phyloP scores from a whole-genome alignment of 192 early-diverging fungal genomes.

The Podila clonocystis region DNA sequence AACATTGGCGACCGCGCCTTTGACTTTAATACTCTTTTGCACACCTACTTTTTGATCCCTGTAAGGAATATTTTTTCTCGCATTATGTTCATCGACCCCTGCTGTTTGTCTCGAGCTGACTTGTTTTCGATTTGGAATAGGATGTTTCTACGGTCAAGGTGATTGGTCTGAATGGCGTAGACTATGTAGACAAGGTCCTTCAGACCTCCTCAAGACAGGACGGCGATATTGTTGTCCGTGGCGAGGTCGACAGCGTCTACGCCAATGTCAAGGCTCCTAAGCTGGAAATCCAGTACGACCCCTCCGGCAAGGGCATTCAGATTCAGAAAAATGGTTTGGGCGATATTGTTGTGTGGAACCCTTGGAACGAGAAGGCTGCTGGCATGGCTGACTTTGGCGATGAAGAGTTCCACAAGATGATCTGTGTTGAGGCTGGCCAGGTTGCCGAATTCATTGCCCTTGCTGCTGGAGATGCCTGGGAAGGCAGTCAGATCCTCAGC shows the following conservation, averaged over 20 bases:
- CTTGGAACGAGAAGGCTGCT: slow-evolving; percentile 90
- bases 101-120: not conserved
- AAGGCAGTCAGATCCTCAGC: slow-evolving; percentile 75
- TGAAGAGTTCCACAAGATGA: slow-evolving; percentile 86
- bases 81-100: not conserved
- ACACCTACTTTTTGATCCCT: slow-evolving; percentile 87
- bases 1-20: slow-evolving; percentile 80
- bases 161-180: slow-evolving; percentile 66
- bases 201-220: slow-evolving; percentile 22
- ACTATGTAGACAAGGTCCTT: slow-evolving; percentile 80
- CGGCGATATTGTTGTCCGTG: slow-evolving; percentile 65
- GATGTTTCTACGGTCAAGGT: slow-evolving; percentile 73
- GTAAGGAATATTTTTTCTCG: slow-evolving; percentile 43
- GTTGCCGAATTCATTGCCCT: slow-evolving; percentile 75
- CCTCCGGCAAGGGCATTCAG: slow-evolving; percentile 28
- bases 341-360: slow-evolving; percentile 93
- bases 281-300: slow-evolving; percentile 37
- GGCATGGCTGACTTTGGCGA: slow-evolving; percentile 93
- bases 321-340: slow-evolving; percentile 41
- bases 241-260: slow-evolving; percentile 92
- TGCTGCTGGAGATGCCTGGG: slow-evolving; percentile 72
- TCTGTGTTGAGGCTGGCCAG: slow-evolving; percentile 89
- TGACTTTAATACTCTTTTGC: slow-evolving; percentile 89
- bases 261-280: slow-evolving; percentile 63
- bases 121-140: slow-evolving; percentile 31